A percentile compares a stretch with the other conserved stretches of the same genome.
These are phyloP conservation scores for Marasmius oreades DNA, from an alignment of 1,284 basidiomycete species.

Conservation along the genomic window DNA sequence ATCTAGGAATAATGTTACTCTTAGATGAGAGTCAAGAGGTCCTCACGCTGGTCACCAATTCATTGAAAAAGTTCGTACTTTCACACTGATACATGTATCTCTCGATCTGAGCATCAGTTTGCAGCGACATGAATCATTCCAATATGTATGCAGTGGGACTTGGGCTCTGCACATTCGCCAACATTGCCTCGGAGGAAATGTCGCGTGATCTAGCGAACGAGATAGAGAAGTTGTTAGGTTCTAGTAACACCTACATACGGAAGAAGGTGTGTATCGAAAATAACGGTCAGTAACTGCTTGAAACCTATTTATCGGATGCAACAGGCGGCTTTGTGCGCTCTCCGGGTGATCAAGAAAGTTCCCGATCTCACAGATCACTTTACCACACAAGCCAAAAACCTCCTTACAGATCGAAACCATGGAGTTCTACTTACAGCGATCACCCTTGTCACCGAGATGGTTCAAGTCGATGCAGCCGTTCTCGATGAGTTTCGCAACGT, in stretches of 20 bases:
- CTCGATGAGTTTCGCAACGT: slow-evolving; percentile 90
- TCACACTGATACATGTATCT: slow-evolving; percentile 6
- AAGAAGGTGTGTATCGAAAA: slow-evolving; percentile 73
- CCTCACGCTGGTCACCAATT: slow-evolving; percentile 96
- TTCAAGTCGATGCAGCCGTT: slow-evolving; percentile 70
- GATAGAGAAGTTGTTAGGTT: slow-evolving; percentile 96
- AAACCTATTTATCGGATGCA: slow-evolving; percentile 2
- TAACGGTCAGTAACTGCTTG: neutral
- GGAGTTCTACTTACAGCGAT: slow-evolving; percentile 93
- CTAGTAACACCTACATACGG: slow-evolving; percentile 97
- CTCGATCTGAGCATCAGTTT: slow-evolving; percentile 8
- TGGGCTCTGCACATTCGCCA: slow-evolving; percentile 97
- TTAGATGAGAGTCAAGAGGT: slow-evolving; percentile 99
- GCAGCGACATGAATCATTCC: slow-evolving; percentile 98
- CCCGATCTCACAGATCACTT: slow-evolving; percentile 97
- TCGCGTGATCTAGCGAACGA: slow-evolving; percentile 95
- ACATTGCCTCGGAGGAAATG: slow-evolving; percentile 99
- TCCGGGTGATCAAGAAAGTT: slow-evolving; percentile 94
- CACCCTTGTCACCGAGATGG: slow-evolving; percentile 96
- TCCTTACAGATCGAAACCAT: slow-evolving; percentile 95
- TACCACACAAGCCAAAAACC: slow-evolving; percentile 81
- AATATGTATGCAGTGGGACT: slow-evolving; percentile 99
- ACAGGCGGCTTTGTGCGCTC: slow-evolving; percentile 94
- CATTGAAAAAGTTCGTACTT: slow-evolving; percentile 90
- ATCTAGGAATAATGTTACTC: slow-evolving; percentile 96